These are phyloP conservation scores for Cordyceps farinosa DNA, from an alignment of 2,329 filamentous ascomycete genomes.

Conservation along the genomic window DNA sequence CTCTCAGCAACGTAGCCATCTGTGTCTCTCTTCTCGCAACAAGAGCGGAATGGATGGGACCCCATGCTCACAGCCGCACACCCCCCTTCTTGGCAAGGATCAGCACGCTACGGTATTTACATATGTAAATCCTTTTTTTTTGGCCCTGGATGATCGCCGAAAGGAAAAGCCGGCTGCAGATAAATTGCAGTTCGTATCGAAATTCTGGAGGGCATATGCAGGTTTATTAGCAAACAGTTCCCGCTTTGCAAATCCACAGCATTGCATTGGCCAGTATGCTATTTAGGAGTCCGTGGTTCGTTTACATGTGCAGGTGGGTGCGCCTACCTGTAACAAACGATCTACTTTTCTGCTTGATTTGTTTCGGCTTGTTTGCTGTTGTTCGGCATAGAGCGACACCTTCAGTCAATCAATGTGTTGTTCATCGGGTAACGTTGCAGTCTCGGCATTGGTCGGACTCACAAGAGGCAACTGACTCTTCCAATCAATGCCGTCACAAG, in stretches of 20 bases:
- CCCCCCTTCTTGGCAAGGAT: not conserved
- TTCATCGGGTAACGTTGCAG: too few species aligned
- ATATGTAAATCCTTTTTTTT: not conserved
- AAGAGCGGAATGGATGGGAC: not conserved
- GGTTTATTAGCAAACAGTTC: too few species aligned
- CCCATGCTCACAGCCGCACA: not conserved
- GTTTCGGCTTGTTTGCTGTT: too few species aligned
- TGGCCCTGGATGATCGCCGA: not conserved
- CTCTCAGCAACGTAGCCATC: constrained; percentile 9
- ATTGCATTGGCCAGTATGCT: not conserved
- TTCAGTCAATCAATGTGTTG: too few species aligned
- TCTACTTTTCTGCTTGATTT: too few species aligned
- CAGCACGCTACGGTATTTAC: not conserved
- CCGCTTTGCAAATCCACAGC: not conserved
- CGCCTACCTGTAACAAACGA: too few species aligned
- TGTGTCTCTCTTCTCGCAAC: not conserved
- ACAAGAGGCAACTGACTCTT: too few species aligned
- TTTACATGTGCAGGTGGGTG: too few species aligned
- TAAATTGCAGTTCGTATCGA: not conserved
- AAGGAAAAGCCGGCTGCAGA: not conserved
- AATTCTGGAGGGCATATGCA: not conserved
- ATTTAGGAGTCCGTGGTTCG: too few species aligned
- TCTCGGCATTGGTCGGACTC: too few species aligned
- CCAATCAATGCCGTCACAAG: too few species aligned
- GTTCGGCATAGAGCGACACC: too few species aligned